phyloP scores from a whole-genome alignment of 2,329 filamentous ascomycete species.

The Alternaria ethzedia region DNA sequence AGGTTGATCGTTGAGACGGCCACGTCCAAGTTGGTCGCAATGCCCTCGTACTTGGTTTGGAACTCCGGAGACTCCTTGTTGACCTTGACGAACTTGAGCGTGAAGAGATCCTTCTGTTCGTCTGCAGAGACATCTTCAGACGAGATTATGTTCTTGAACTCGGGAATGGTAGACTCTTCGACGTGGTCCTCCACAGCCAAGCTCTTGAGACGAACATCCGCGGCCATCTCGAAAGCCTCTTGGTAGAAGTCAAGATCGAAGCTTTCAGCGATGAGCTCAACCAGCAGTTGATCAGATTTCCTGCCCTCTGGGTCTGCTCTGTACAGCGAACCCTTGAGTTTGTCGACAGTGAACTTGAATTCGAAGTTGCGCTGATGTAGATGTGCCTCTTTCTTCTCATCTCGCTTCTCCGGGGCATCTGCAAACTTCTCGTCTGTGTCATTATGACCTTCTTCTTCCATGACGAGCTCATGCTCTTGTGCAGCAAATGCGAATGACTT shows the following conservation, averaged over 20 bases:
- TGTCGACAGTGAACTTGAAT: constrained; percentile 95
- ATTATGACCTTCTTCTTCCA: constrained; percentile 74
- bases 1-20: constrained; percentile 95
- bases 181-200: constrained; percentile 94
- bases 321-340: constrained; percentile 90
- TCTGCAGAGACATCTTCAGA: constrained; percentile 76
- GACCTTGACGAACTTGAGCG: constrained; percentile 87
- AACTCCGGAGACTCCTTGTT: constrained; percentile 93
- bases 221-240: constrained; percentile 88
- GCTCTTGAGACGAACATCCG: constrained; percentile 85
- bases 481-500: constrained; percentile 76
- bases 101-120: constrained; percentile 80
- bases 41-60: constrained; percentile 86
- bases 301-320: constrained; percentile 80
- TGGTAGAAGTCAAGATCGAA: constrained; percentile 90
- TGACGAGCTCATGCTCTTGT: constrained; percentile 76
- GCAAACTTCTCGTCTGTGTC: constrained; percentile 69
- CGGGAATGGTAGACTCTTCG: constrained; percentile 79
- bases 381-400: constrained; percentile 55
- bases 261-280: constrained; percentile 87
- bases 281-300: constrained; percentile 79
- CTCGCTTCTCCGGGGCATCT: constrained; percentile 68
- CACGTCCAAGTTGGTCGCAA: constrained; percentile 91
- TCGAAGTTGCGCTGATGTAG: constrained; percentile 92
- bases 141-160: constrained; percentile 98